Percentiles rank a stretch among this genome's conserved stretches.
Evolutionary conservation across 2,329 filamentous ascomycete genomes (phyloP).

Genomic region (Rutstroemia sydowiana): DNA sequence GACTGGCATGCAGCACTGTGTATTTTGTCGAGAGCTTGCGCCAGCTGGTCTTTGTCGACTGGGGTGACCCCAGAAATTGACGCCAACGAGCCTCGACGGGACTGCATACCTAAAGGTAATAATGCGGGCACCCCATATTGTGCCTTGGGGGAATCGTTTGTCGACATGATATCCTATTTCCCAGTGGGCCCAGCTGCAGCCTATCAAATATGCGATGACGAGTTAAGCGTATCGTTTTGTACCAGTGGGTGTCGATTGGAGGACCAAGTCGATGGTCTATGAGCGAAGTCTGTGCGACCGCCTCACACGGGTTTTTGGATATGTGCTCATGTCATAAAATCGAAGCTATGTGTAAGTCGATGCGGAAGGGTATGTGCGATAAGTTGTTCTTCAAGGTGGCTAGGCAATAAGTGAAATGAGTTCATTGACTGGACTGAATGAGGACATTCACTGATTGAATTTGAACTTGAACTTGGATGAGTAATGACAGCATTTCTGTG

Average conservation of each 20-base stretch:
- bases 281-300: conserved; percentile 1
- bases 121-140: conserved; percentile 17
- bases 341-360: neutral
- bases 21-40: conserved; percentile 76
- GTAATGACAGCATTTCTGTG: conserved; percentile 8
- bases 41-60: conserved; percentile 66
- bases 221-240: neutral
- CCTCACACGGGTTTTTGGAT: conserved; percentile 1
- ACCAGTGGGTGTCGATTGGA: neutral
- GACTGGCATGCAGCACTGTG: conserved; percentile 83
- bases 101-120: conserved; percentile 21
- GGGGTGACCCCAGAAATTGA: conserved; percentile 43
- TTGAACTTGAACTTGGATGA: no score
- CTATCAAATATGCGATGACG: neutral
- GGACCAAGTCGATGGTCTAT: neutral
- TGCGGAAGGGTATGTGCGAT: neutral
- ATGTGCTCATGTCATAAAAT: conserved; percentile 6
- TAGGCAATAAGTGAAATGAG: neutral
- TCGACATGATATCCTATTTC: conserved; percentile 22
- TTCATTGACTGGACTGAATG: neutral
- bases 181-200: neutral
- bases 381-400: neutral
- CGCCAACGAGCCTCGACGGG: conserved; percentile 38
- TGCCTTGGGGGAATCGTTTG: conserved; percentile 22
- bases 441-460: neutral